These are phyloP conservation scores for Candida insectalens DNA, from an alignment of 805 yeast species.

Conservation along the genomic window DNA sequence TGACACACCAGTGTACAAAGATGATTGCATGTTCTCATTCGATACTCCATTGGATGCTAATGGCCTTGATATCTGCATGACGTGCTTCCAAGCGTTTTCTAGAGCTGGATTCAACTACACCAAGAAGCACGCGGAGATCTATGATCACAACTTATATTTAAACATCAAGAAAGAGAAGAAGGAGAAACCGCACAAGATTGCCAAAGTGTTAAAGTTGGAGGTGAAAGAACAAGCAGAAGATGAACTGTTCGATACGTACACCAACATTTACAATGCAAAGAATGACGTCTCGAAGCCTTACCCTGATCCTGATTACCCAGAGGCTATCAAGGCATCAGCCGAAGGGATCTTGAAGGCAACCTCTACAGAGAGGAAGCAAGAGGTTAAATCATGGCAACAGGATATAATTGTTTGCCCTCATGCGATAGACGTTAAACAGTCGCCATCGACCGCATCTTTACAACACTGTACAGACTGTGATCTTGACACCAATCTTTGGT, in stretches of 20 bases:
- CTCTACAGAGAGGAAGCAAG: slow-evolving; percentile 52
- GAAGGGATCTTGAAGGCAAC: slow-evolving; percentile 42
- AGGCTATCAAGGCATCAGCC: slow-evolving; percentile 25
- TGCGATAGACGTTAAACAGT: slow-evolving; percentile 44
- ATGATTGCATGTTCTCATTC: slow-evolving; percentile 84
- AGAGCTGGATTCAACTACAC: slow-evolving; percentile 41
- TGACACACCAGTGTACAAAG: slow-evolving; percentile 74
- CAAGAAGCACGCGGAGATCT: slow-evolving; percentile 38
- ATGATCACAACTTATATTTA: slow-evolving; percentile 48
- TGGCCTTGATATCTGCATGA: slow-evolving; percentile 71
- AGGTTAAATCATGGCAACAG: slow-evolving; percentile 86
- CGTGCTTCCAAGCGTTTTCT: slow-evolving; percentile 65
- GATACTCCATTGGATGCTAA: slow-evolving; percentile 45
- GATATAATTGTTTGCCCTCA: slow-evolving; percentile 78
- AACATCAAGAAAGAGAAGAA: slow-evolving; percentile 47
- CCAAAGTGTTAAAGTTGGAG: slow-evolving; percentile 56
- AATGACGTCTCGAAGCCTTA: slow-evolving; percentile 20
- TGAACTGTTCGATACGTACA: slow-evolving; percentile 44
- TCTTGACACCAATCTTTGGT: slow-evolving; percentile 75
- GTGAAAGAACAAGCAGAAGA: slow-evolving; percentile 53
- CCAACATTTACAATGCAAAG: slow-evolving; percentile 31
- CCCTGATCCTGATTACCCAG: slow-evolving; percentile 19
- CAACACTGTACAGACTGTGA: slow-evolving; percentile 49
- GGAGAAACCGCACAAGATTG: slow-evolving; percentile 26
- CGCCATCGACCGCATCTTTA: slow-evolving; percentile 20